A percentile compares a stretch with the other conserved stretches of the same genome.
These are phyloP conservation scores for Saturnispora dispora DNA, from an alignment of 805 yeast species.

Conservation along the genomic window DNA sequence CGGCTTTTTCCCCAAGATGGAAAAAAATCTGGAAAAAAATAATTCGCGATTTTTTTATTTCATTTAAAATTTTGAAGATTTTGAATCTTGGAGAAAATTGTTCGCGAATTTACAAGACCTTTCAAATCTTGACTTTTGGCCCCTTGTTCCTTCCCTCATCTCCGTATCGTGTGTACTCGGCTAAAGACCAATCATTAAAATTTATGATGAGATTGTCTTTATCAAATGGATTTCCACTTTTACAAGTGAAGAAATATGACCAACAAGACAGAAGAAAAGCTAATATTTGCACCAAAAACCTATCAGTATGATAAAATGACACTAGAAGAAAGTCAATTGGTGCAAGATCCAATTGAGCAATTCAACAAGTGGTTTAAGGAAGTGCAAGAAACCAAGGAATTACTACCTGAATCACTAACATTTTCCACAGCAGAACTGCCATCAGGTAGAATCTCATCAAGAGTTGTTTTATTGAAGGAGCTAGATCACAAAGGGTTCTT, in stretches of 20 bases:
- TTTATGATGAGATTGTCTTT: not conserved
- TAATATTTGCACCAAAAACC: slow-evolving; percentile 68
- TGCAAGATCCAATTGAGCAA: slow-evolving; percentile 58
- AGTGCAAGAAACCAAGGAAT: slow-evolving; percentile 48
- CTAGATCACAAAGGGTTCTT: slow-evolving; percentile 78
- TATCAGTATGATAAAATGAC: slow-evolving; percentile 73
- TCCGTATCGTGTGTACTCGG: not conserved
- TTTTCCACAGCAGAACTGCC: slow-evolving; percentile 87
- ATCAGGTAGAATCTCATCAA: slow-evolving; percentile 78
- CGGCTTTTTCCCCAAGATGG: no score
- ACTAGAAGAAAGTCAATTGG: slow-evolving; percentile 45
- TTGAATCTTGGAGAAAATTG: not conserved
- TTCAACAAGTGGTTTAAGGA: slow-evolving; percentile 81
- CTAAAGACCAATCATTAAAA: not conserved
- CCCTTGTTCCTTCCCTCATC: not conserved
- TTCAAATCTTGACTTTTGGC: not conserved
- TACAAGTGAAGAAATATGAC: not conserved
- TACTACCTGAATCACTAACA: slow-evolving; percentile 74
- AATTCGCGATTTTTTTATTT: no score
- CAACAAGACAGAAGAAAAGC: slow-evolving; percentile 16
- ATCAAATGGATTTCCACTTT: no score
- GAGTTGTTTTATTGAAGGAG: slow-evolving; percentile 83
- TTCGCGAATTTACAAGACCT: not conserved
- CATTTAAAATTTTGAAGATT: no score
- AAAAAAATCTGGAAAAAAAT: no score